Evolutionary conservation across 2,329 filamentous ascomycete genomes (phyloP).

Genomic region (Trichophaea hybrida): DNA sequence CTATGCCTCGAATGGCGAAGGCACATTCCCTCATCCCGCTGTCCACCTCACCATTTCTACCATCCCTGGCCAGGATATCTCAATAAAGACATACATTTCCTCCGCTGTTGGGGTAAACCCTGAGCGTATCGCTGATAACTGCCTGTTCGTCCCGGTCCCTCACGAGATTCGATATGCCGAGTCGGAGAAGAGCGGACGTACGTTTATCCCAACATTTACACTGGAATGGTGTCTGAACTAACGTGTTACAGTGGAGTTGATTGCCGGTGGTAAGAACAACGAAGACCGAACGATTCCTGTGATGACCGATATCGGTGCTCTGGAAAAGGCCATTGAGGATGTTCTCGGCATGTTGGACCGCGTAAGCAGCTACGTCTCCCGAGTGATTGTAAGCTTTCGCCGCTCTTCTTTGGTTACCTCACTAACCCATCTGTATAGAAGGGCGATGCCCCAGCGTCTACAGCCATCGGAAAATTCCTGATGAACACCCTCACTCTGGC

Average conservation of each 20-base stretch:
- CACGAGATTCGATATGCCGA: constrained; percentile 87
- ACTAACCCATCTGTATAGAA: constrained; percentile 33
- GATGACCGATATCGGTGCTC: constrained; percentile 74
- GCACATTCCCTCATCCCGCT: constrained; percentile 93
- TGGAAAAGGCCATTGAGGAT: constrained; percentile 75
- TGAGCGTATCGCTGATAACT: constrained; percentile 89
- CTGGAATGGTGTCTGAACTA: not conserved
- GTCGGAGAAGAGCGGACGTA: constrained; percentile 50
- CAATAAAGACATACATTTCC: constrained; percentile 86
- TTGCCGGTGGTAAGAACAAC: constrained; percentile 63
- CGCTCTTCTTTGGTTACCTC: not conserved
- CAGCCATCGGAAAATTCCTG: constrained; percentile 83
- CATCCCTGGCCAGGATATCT: constrained; percentile 72
- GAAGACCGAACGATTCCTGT: constrained; percentile 61
- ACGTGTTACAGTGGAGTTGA: constrained; percentile 48
- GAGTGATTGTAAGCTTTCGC: constrained; percentile 49
- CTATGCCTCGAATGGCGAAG: constrained; percentile 91
- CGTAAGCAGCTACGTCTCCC: constrained; percentile 80
- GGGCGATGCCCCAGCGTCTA: constrained; percentile 79
- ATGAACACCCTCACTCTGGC: constrained; percentile 86
- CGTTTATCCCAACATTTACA: not conserved
- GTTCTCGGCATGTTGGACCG: constrained; percentile 81
- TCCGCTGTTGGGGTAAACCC: constrained; percentile 88
- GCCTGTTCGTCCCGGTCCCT: constrained; percentile 92
- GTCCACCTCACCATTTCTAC: constrained; percentile 92